Evolutionary conservation across 768 basidiomycete species (phyloP), one percentile per base, ranked within the genome.

Genomic region (Rhizopogon salebrosus): DNA sequence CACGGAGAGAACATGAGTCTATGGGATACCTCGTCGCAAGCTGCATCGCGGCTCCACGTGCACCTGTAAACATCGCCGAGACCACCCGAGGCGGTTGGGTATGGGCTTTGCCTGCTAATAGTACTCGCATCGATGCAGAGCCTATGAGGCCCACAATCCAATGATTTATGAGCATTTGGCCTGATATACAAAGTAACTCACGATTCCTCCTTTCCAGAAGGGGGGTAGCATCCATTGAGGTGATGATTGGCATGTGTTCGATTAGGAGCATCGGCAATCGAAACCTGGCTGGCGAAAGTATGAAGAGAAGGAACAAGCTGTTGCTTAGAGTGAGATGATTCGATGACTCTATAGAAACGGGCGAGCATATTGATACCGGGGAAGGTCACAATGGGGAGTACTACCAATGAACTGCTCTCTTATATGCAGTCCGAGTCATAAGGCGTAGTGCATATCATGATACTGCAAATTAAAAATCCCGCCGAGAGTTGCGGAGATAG

Each of bases 1-100:
- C 14, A 34, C 6, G 4, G 2, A 14, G 6, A 27, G 2, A 27
- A 9, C 8, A n/a, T 1, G 1, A 6, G 35, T 27, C 2, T 42
- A 6, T 38, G 3, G 36, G 5, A 11, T 24, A 51, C 55, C 27
- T 4, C 31, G 11, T 14, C 13, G 10, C 9, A 29, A 53, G 39
- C 29, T 23, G 50, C 18, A 40, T 8, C 13, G 4, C 13, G 2
- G 9, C 35, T 6, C 22, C 16, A 13, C 3, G 23, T 29, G 10
- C 61, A 59, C 23, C 18, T 51, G 20, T 53, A 59, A 13, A 62
- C 49, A 23, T 62, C 60, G 3, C 54, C 49, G 0, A 61, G 56
- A 2, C 53, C 31, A 35, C 60, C 57, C 1, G 29, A 36, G 11
- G 42, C 22, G 6, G 1, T 29, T 7, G 52, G 35, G 22, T 20